Evolutionary conservation across 345 rosid genomes (phyloP), one percentile per base, ranked within the genome.

Genomic region (Gossypium australe): DNA sequence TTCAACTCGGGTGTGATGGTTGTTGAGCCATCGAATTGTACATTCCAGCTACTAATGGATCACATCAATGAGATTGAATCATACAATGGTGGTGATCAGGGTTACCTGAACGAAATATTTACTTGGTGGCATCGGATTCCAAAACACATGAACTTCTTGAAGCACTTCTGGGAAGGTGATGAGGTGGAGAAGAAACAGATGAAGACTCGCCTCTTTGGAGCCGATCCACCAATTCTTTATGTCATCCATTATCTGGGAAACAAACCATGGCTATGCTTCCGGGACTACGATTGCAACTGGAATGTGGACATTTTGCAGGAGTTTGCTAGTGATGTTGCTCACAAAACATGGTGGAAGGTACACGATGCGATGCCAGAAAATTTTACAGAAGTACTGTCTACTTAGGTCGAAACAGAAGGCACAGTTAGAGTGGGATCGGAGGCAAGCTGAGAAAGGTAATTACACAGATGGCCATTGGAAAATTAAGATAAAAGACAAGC

Each of bases 91-190:
- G 97, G 97, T 48, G 97, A 94, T 63, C 98, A 94, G 82, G 98
- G 98, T 8, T 94, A 90, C 81, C 80, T 94, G 6, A 94, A 94
- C 44, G 93, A 92, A 80, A 86, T 94, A 67, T 94, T 92, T 84
- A 94, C 97, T 41, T 94, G 97, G 97, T 94, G 98, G 98, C 98
- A 94, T 85, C 88, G 97, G 70, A 92, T 94, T 64, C 98, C 97
- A 0, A 90, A 84, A 61, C 97, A 85, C 81, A 90, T 92, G 97
- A 94, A 94, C 82, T 94, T 94, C 87, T 80, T 94, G 89, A 94
- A 94, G 82, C 98, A 94, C 71, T 94, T 86, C 73, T 92, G 97
- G 98, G 98, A 92, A 82, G 98, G 98, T 0, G 98, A 94, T 16
- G 87, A 86, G 78, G 84, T 82, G 52, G 98, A 89, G 85, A 90